Percentiles rank a stretch among this genome's conserved stretches.
Evolutionary conservation across 2,329 filamentous ascomycete genomes (phyloP).

Genomic region (Stemphylium lycopersici): DNA sequence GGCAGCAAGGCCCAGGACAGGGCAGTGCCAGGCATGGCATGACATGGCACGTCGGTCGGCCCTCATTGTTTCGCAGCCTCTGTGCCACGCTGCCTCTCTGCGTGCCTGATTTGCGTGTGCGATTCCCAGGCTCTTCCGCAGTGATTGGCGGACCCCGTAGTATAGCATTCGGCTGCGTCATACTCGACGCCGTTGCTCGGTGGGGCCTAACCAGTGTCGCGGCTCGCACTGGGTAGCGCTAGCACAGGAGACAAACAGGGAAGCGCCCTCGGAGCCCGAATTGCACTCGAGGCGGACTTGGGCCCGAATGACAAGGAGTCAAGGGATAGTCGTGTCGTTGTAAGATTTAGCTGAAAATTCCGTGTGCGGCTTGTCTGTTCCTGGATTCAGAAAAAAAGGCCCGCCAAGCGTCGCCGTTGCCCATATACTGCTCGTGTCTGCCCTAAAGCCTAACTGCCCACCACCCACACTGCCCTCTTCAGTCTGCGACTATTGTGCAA

Average conservation of each 20-base stretch:
- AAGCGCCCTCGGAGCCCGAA: conserved; percentile 14
- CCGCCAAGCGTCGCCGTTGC: conserved; percentile 8
- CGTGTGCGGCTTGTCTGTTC: conserved; percentile 15
- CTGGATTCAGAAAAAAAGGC: conserved; percentile 1
- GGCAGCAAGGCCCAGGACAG: neutral
- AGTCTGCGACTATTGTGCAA: neutral
- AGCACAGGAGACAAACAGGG: conserved; percentile 16
- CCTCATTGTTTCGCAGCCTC: neutral
- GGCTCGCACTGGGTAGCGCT: conserved; percentile 9
- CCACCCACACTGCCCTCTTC: neutral
- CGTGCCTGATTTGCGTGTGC: neutral
- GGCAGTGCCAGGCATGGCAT: conserved; percentile 3
- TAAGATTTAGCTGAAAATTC: conserved; percentile 17
- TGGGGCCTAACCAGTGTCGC: conserved; percentile 15
- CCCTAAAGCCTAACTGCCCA: neutral
- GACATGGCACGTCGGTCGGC: neutral
- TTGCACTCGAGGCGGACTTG: conserved; percentile 9
- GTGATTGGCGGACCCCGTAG: conserved; percentile 8
- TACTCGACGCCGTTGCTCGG: conserved; percentile 12
- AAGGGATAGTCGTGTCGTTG: conserved; percentile 12
- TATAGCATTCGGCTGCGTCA: conserved; percentile 12
- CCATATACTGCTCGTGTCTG: conserved; percentile 3
- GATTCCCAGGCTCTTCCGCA: neutral
- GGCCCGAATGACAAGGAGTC: conserved; percentile 12
- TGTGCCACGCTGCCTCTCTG: neutral